Evolutionary conservation across 2,329 filamentous ascomycete genomes (phyloP).

Genomic region (Arthrobotrys sinensis): DNA sequence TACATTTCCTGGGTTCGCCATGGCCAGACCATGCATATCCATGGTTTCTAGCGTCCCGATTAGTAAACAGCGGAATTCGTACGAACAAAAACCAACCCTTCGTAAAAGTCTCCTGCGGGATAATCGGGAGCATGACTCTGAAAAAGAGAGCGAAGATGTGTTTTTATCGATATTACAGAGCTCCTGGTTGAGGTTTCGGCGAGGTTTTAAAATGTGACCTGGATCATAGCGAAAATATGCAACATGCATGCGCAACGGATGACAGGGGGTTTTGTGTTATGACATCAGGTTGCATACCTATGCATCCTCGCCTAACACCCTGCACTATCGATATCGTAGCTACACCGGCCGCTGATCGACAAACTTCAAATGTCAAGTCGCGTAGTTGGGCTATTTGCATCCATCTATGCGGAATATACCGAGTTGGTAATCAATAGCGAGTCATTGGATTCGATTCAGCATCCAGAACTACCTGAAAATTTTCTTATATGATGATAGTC

Average conservation of each 20-base stretch:
- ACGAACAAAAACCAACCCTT: not conserved
- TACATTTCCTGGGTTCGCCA: not conserved
- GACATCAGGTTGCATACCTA: conserved; percentile 28
- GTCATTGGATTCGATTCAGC: not conserved
- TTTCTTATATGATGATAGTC: not conserved
- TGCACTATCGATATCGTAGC: not conserved
- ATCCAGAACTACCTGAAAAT: not conserved
- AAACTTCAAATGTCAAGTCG: not conserved
- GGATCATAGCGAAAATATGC: conserved; percentile 12
- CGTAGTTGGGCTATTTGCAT: not conserved
- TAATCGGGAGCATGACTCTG: not conserved
- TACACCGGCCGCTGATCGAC: not conserved
- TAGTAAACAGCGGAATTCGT: conserved; percentile 19
- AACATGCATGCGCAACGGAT: not conserved
- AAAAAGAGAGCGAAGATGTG: conserved; percentile 1
- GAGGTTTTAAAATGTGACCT: not conserved
- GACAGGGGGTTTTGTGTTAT: conserved; percentile 23
- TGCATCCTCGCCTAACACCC: not conserved
- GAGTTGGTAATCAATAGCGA: not conserved
- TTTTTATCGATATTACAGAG: conserved; percentile 7
- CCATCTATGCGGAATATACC: not conserved
- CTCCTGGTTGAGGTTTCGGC: not conserved
- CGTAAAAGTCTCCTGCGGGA: not conserved
- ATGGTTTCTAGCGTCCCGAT: conserved; percentile 10
- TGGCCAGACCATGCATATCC: not conserved